Base-by-base conservation (phyloP, 768 basidiomycete species). In the Russula vinacea region DNA sequence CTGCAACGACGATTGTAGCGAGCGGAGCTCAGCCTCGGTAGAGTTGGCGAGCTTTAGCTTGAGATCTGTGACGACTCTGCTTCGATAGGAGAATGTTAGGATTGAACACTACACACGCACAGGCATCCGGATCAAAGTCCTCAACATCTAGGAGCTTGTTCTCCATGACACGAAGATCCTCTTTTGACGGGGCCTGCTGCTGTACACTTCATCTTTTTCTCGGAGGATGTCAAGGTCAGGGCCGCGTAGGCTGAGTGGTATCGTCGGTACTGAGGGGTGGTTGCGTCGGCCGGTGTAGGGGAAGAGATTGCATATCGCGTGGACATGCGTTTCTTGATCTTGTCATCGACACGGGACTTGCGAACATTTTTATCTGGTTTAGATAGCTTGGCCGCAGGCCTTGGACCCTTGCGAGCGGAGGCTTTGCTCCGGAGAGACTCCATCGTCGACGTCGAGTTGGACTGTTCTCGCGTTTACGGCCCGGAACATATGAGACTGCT, bases 281-380 rank as follows among this genome's bases (percentile, higher is more conserved):
- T 72, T 14, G 79, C 73, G 55, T 84, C 81, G 2, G 84, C 86
- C 7, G 88, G 89, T n/a, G 85, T 87, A 9, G 88, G 89, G n/a
- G 81, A 78, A 1, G 88, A 88, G 60, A 92, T 88, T 68, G 91
- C 92, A 83, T 91, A 97, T 73, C 94, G 87, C 83, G 88, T 90
- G 17, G 94, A 94, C 87, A 97, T 89, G 72, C 95, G 89, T 76
- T 93, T 93, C 83, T 93, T 94, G 76, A 97, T 94, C 78, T 90
- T 93, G 81, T 95, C 95, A 74, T 94, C 82, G 24, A 84, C 80
- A 13, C 78, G 75, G 35, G 80, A 78, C 70, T 80, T 80, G 52
- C 81, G 76, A 13, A 68, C 73, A 67, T 73, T 71, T 51, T 65
- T 62, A 26, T 33, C 62, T 9, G 64, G 61, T 24, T 66, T 65